phyloP scores from a whole-genome alignment of 371 early-diverging fungal species.

The Mortierella sp. region DNA sequence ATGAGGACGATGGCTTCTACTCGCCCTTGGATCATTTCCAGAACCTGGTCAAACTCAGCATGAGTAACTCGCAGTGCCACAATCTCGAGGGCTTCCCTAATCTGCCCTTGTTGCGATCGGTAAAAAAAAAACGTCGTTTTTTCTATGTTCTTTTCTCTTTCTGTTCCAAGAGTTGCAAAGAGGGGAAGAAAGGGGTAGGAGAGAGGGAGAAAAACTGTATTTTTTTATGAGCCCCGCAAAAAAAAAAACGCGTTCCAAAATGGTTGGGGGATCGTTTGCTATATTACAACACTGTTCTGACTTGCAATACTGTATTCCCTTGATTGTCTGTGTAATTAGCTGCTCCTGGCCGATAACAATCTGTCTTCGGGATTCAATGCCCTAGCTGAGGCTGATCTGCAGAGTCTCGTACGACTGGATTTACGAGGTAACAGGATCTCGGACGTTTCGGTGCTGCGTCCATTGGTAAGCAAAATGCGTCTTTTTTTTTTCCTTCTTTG shows the following conservation, averaged over 20 bases:
- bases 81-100: conserved; percentile 40
- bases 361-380: conserved; percentile 42
- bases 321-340: conserved; percentile 12
- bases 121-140: conserved; percentile 34
- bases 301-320: neutral
- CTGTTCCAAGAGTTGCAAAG: neutral
- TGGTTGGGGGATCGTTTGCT: too few relatives aligned
- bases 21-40: conserved; percentile 58
- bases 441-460: conserved; percentile 29
- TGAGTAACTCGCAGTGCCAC: conserved; percentile 50
- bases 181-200: neutral
- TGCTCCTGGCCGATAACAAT: conserved; percentile 40
- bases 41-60: conserved; percentile 57
- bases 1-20: conserved; percentile 37
- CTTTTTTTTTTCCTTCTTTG: neutral
- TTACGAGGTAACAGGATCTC: conserved; percentile 35
- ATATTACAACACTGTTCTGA: too few relatives aligned
- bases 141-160: neutral
- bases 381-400: conserved; percentile 41
- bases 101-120: conserved; percentile 40
- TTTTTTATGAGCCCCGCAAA: too few relatives aligned
- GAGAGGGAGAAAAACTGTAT: too few relatives aligned
- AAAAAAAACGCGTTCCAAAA: too few relatives aligned
- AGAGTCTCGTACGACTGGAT: conserved; percentile 36
- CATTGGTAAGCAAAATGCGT: conserved; percentile 35